Evolutionary conservation across 2,329 filamentous ascomycete species (phyloP).

Genomic region (Colletotrichum sidae): DNA sequence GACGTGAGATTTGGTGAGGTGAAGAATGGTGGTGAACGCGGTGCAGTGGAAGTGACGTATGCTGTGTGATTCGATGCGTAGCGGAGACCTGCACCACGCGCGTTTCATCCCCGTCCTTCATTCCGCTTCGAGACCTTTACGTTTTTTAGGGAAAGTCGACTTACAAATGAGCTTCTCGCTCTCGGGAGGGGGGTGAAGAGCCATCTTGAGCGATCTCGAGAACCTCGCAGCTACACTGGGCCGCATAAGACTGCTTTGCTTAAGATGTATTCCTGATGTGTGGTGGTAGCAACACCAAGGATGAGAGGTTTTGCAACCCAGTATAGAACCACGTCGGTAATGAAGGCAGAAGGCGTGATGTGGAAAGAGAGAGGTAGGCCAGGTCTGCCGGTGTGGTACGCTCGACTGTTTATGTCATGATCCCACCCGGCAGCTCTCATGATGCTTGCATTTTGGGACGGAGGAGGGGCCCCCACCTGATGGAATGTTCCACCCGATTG

Average conservation of each 20-base stretch:
- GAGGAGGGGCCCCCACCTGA: constrained; percentile 22
- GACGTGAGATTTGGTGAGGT: no score
- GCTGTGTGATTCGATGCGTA: no score
- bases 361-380: background rate
- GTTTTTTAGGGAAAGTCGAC: constrained; percentile 35
- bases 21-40: no score
- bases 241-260: constrained; percentile 14
- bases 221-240: constrained; percentile 22
- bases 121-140: no score
- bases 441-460: constrained; percentile 27
- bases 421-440: constrained; percentile 23
- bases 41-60: no score
- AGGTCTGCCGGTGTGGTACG: background rate
- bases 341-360: constrained; percentile 1
- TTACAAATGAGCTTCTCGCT: constrained; percentile 62
- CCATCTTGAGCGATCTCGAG: constrained; percentile 51
- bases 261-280: no score
- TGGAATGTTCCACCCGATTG: constrained; percentile 29
- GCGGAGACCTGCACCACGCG: no score
- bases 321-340: no score
- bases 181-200: constrained; percentile 54
- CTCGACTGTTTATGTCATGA: constrained; percentile 22
- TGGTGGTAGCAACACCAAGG: no score
- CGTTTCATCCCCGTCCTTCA: no score
- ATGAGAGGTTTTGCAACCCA: no score